Percentiles rank a stretch among this genome's conserved stretches.
Evolutionary conservation across 768 basidiomycete species (phyloP).

Genomic region (Pleurotus platypus): DNA sequence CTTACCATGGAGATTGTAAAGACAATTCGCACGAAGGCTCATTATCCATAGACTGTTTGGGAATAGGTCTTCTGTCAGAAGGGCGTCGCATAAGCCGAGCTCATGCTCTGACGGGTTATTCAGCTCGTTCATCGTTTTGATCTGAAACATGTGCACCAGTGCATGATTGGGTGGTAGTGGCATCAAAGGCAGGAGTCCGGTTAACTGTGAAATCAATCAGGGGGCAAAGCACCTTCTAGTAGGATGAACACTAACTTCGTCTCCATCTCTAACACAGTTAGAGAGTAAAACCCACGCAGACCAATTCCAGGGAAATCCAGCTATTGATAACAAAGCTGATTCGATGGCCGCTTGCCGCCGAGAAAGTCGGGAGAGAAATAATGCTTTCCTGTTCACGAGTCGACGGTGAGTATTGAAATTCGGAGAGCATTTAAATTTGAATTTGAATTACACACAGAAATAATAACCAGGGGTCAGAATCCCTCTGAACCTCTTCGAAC

Average conservation of each 20-base stretch:
- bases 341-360: slow-evolving; percentile 87
- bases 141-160: slow-evolving; percentile 68
- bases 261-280: slow-evolving; percentile 74
- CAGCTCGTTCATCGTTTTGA: slow-evolving; percentile 86
- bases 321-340: slow-evolving; percentile 69
- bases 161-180: slow-evolving; percentile 45
- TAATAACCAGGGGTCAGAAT: slow-evolving; percentile 76
- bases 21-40: slow-evolving; percentile 79
- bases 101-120: slow-evolving; percentile 88
- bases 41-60: slow-evolving; percentile 83
- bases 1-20: slow-evolving; percentile 89
- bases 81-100: slow-evolving; percentile 72
- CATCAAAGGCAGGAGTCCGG: slow-evolving; percentile 43
- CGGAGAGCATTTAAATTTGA: slow-evolving; percentile 4
- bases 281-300: slow-evolving; percentile 84
- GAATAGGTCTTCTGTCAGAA: slow-evolving; percentile 70
- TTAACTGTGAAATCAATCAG: slow-evolving; percentile 32
- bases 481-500: slow-evolving; percentile 52
- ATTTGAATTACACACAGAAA: slow-evolving; percentile 59
- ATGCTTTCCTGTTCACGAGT: slow-evolving; percentile 57
- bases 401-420: not conserved
- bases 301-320: slow-evolving; percentile 90
- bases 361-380: slow-evolving; percentile 77
- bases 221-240: slow-evolving; percentile 1
- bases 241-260: slow-evolving; percentile 59